Evolutionary conservation across 768 basidiomycete genomes (phyloP).

Genomic region (Clavulina sp.): DNA sequence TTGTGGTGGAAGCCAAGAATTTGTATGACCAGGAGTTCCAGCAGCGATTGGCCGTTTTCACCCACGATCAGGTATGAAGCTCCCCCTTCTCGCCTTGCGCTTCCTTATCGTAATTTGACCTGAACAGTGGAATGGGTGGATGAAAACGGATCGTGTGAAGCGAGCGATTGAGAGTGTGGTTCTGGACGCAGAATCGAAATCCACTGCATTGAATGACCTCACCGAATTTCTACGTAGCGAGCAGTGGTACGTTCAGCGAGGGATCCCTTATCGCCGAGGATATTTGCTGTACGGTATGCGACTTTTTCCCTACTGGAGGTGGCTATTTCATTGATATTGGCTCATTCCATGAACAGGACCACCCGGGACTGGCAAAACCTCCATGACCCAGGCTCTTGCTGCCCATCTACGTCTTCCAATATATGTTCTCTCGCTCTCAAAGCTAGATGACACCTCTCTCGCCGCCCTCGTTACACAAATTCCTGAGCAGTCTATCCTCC

Average conservation of each 20-base stretch:
- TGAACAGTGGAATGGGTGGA: too few species aligned
- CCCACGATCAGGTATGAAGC: slow-evolving; percentile 15
- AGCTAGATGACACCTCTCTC: slow-evolving; percentile 45
- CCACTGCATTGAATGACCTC: slow-evolving; percentile 48
- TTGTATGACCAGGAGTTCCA: slow-evolving; percentile 33
- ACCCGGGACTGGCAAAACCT: slow-evolving; percentile 65
- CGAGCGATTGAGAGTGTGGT: slow-evolving; percentile 51
- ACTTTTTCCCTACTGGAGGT: too few species aligned
- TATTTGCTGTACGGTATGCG: slow-evolving; percentile 55
- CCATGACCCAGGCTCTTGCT: slow-evolving; percentile 56
- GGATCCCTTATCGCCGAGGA: slow-evolving; percentile 71
- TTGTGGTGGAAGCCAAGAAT: slow-evolving; percentile 38
- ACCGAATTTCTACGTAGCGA: slow-evolving; percentile 51
- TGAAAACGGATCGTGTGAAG: too few species aligned
- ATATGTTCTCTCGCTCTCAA: slow-evolving; percentile 53
- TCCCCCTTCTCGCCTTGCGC: too few species aligned
- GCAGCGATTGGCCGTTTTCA: slow-evolving; percentile 34
- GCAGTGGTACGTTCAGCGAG: slow-evolving; percentile 55
- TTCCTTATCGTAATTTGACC: too few species aligned
- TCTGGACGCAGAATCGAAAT: slow-evolving; percentile 50
- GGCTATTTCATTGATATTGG: too few species aligned
- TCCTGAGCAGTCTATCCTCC: slow-evolving; percentile 53
- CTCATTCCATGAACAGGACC: slow-evolving; percentile 54
- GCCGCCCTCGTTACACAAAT: slow-evolving; percentile 40
- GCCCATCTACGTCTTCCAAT: slow-evolving; percentile 63